These are phyloP conservation scores for Plasmodium inui DNA, from an alignment of 169 alveolate species.

Conservation along the genomic window DNA sequence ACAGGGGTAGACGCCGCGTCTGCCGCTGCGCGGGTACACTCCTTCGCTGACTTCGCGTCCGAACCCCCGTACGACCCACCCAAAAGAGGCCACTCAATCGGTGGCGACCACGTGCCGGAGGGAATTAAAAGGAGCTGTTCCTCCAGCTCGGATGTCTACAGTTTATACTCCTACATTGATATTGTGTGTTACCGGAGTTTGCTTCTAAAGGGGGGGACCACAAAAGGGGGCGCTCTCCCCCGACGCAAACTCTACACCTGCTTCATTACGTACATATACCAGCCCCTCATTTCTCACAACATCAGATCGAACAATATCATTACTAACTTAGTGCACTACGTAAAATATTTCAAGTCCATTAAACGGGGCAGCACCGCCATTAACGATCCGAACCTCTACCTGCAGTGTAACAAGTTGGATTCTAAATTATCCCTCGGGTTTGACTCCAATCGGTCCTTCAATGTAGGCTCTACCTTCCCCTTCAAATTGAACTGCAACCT, in stretches of 20 bases:
- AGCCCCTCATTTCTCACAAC: slow-evolving; percentile 63
- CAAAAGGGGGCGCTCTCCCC: not conserved
- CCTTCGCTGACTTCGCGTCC: not conserved
- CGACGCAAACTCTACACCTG: slow-evolving; percentile 34
- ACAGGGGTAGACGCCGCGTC: not conserved
- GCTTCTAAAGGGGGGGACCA: not conserved
- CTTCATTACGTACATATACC: slow-evolving; percentile 30
- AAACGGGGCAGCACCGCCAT: not conserved
- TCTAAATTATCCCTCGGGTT: too few species aligned
- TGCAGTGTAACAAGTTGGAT: slow-evolving; percentile 59
- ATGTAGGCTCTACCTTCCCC: not conserved
- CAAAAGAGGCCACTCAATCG: not conserved
- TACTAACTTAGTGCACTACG: slow-evolving; percentile 46
- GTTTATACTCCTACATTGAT: slow-evolving; percentile 42
- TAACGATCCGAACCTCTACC: slow-evolving; percentile 59
- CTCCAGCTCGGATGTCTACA: slow-evolving; percentile 20
- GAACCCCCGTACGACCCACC: not conserved
- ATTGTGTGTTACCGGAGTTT: slow-evolving; percentile 42
- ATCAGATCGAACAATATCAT: slow-evolving; percentile 59
- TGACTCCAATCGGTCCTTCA: too few species aligned
- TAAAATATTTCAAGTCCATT: slow-evolving; percentile 33
- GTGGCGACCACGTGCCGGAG: not conserved
- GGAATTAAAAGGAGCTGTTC: not conserved
- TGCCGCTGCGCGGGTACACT: not conserved
- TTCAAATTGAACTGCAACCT: not conserved